Conservation (phyloP, 371 early-diverging fungal species). For the Mucor lusitanicus region DNA sequence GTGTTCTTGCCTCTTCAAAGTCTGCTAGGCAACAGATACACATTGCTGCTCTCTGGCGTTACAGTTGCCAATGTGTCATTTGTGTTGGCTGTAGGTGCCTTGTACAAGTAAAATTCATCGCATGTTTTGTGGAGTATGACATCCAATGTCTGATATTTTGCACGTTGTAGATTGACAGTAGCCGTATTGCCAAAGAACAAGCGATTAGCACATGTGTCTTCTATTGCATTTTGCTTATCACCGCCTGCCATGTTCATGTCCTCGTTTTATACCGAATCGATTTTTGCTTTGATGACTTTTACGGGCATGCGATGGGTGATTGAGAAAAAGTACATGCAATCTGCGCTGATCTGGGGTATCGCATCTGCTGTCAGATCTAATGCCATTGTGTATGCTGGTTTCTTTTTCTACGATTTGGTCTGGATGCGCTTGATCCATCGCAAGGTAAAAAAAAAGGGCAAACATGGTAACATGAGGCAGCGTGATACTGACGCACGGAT, state of each 20-base stretch:
- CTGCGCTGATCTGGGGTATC: conserved; percentile 58
- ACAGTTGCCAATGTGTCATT: conserved; percentile 75
- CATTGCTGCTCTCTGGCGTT: conserved; percentile 65
- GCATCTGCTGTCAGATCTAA: conserved; percentile 79
- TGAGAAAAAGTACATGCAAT: conserved; percentile 36
- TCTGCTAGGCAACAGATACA: conserved; percentile 46
- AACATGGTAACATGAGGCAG: too few relatives aligned
- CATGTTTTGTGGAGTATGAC: too few relatives aligned
- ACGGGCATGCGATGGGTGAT: conserved; percentile 69
- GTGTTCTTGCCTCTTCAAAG: conserved; percentile 48
- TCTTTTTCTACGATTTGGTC: conserved; percentile 69
- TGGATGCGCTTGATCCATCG: conserved; percentile 10
- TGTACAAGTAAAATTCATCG: conserved; percentile 60
- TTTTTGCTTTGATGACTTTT: conserved; percentile 83
- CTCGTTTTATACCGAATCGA: conserved; percentile 84
- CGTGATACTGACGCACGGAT: too few relatives aligned
- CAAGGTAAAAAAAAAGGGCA: conserved; percentile 15
- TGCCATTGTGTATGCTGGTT: conserved; percentile 80
- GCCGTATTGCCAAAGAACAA: conserved; percentile 51
- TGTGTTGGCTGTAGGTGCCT: conserved; percentile 71
- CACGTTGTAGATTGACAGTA: conserved; percentile 47
- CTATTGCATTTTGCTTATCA: conserved; percentile 73
- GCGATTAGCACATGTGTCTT: conserved; percentile 63
- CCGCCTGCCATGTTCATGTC: conserved; percentile 90
- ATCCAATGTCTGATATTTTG: background rate